A percentile compares a stretch with the other conserved stretches of the same genome.
These are phyloP conservation scores for Psilocybe cyanescens DNA, from an alignment of 768 basidiomycete genomes.

Conservation along the genomic window DNA sequence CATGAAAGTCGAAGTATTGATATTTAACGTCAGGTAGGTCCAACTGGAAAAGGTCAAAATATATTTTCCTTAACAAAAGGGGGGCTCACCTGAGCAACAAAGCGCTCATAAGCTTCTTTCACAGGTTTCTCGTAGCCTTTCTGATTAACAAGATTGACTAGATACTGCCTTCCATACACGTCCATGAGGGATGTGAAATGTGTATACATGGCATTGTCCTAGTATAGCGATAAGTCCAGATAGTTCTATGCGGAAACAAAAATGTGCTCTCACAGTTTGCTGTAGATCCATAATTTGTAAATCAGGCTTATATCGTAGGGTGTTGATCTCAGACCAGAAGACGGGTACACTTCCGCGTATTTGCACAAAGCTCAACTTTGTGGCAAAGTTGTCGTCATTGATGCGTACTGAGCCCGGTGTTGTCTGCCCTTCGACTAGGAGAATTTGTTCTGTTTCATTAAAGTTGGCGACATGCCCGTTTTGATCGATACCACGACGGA, in stretches of 20 bases:
- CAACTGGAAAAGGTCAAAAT: constrained; percentile 39
- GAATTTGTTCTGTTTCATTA: constrained; percentile 96
- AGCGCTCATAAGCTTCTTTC: constrained; percentile 92
- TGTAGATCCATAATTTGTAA: constrained; percentile 93
- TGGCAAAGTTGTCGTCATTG: constrained; percentile 49
- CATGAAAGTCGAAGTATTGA: constrained; percentile 97
- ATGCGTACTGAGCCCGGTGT: constrained; percentile 41
- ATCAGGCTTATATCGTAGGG: constrained; percentile 94
- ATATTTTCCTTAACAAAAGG: not conserved
- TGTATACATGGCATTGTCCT: constrained; percentile 61
- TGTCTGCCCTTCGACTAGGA: constrained; percentile 69
- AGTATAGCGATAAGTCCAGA: not conserved
- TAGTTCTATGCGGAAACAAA: not conserved
- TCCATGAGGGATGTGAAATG: constrained; percentile 78
- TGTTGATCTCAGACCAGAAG: constrained; percentile 97
- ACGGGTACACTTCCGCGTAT: constrained; percentile 92
- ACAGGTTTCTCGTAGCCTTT: constrained; percentile 92
- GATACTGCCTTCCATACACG: constrained; percentile 74
- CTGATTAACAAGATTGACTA: constrained; percentile 94
- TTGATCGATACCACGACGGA: constrained; percentile 89
- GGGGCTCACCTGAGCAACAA: constrained; percentile 59
- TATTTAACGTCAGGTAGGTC: constrained; percentile 77
- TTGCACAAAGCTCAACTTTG: constrained; percentile 87
- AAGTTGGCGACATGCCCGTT: constrained; percentile 94
- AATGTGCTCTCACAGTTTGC: constrained; percentile 65